Evolutionary conservation across 2,329 filamentous ascomycete species (phyloP), one percentile per base, ranked within the genome.

Genomic region (Fusarium sp.): DNA sequence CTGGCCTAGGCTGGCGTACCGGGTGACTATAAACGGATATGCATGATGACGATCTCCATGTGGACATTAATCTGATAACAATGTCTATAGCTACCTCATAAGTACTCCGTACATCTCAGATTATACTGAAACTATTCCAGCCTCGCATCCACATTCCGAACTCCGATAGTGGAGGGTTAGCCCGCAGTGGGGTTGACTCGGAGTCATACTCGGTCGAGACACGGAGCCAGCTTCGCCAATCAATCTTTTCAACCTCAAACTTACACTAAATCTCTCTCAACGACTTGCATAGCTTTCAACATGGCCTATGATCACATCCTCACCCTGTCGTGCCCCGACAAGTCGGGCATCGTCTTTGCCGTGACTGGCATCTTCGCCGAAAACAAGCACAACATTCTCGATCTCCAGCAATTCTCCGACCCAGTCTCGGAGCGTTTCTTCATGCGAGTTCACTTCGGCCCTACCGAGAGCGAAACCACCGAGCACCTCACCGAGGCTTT

Each of bases 371-470:
- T 95, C 71, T 86, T 96, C 66, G 91, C 91, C 45, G 80, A 85
- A 64, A 86, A 92, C 77, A 86, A 88, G 73, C 85, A 94, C 80
- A 96, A 94, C 79, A 92, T 96, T 76, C 83, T 95, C 67, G 91
- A 96, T 79, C 86, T 94, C 67, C 92, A 94, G 80, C 92, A 96
- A 80, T 96, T 93, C 83, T 91, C 89, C 40, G 92, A 95, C 79
- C 87, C 89, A 24, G 86, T 83, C 23, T 91, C 89, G 20, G 82
- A 91, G 76, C 90, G 86, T 58, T 96, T 96, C 83, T 96, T 96
- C 82, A 95, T 96, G 92, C 88, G 92, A 76, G 91, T 95, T 71
- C 92, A 94, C 78, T 95, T 95, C 73, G 90, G 88, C 11, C 86
- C 90, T 62, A 83, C 83, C 36, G 79, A 82, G 8, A 77, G 76